These are phyloP conservation scores for Ophiostoma quercus DNA, from an alignment of 2,329 filamentous ascomycete genomes.

Conservation along the genomic window DNA sequence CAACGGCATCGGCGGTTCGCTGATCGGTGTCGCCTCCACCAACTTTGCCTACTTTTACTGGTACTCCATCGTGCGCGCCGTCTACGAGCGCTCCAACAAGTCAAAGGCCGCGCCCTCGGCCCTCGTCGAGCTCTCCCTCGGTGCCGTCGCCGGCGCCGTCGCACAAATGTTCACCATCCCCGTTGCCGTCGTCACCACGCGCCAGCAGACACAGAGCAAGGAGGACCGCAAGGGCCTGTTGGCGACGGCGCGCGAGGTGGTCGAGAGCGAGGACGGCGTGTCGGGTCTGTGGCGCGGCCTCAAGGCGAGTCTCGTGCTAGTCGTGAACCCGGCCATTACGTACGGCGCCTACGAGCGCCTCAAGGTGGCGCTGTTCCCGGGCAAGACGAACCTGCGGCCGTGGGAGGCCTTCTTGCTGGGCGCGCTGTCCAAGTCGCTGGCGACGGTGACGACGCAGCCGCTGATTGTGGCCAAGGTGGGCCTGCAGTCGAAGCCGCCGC, in stretches of 20 bases:
- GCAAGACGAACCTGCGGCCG: constrained; percentile 67
- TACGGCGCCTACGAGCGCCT: constrained; percentile 94
- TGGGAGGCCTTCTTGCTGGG: constrained; percentile 90
- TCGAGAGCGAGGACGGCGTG: constrained; percentile 84
- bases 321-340: constrained; percentile 94
- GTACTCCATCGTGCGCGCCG: constrained; percentile 80
- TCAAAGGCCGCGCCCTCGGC: constrained; percentile 62
- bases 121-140: constrained; percentile 73
- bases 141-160: constrained; percentile 80
- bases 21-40: constrained; percentile 89
- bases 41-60: constrained; percentile 99
- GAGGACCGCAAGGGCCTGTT: constrained; percentile 78
- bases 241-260: constrained; percentile 81
- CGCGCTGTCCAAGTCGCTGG: constrained; percentile 85
- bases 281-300: constrained; percentile 88
- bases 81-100: constrained; percentile 64
- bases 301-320: constrained; percentile 91
- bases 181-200: constrained; percentile 88
- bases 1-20: constrained; percentile 75
- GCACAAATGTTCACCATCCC: constrained; percentile 96
- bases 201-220: constrained; percentile 89
- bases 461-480: constrained; percentile 97
- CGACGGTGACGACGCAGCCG: constrained; percentile 88
- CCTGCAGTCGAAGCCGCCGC: constrained; percentile 85
- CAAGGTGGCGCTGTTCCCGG: constrained; percentile 70